Evolutionary conservation across 768 basidiomycete genomes (phyloP).

Genomic region (Lyophyllum shimeji): DNA sequence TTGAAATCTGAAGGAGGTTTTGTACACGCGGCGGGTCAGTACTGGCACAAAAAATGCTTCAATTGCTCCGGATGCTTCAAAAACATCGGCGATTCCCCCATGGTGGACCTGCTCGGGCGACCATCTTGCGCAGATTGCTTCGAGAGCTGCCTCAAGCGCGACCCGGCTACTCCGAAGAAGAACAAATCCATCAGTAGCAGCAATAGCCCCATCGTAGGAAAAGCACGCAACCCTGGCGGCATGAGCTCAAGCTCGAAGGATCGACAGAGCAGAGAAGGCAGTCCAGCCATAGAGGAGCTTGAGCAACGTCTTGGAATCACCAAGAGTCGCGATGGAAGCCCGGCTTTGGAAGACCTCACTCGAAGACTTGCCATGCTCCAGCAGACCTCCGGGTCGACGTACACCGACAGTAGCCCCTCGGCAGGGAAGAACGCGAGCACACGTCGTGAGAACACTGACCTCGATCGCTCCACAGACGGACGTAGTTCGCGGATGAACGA

Average conservation of each 20-base stretch:
- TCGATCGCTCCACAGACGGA: slow-evolving; percentile 20
- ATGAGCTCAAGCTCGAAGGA: slow-evolving; percentile 34
- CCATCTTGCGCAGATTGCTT: slow-evolving; percentile 84
- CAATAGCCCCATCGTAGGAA: slow-evolving; percentile 29
- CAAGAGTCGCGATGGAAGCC: slow-evolving; percentile 54
- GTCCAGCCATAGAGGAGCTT: slow-evolving; percentile 64
- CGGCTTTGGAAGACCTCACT: slow-evolving; percentile 49
- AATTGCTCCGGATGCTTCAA: slow-evolving; percentile 70
- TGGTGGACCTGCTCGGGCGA: slow-evolving; percentile 81
- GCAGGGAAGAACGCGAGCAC: slow-evolving; percentile 20
- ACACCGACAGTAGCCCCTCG: slow-evolving; percentile 14
- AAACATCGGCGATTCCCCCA: slow-evolving; percentile 70
- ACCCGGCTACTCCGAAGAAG: slow-evolving; percentile 46
- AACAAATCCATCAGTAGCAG: slow-evolving; percentile 23
- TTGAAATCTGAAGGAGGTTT: slow-evolving; percentile 79
- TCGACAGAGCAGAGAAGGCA: slow-evolving; percentile 47
- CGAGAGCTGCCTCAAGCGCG: slow-evolving; percentile 67
- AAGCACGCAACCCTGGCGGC: slow-evolving; percentile 44
- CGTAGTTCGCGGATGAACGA: slow-evolving; percentile 13
- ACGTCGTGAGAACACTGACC: slow-evolving; percentile 26
- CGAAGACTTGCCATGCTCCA: slow-evolving; percentile 42
- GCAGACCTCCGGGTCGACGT: slow-evolving; percentile 26
- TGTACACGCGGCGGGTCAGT: slow-evolving; percentile 64
- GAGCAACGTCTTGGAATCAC: slow-evolving; percentile 59
- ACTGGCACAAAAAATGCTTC: slow-evolving; percentile 86